Evolutionary conservation across 495 filamentous ascomycete genomes (phyloP).

Genomic region (Glonium stellatum): DNA sequence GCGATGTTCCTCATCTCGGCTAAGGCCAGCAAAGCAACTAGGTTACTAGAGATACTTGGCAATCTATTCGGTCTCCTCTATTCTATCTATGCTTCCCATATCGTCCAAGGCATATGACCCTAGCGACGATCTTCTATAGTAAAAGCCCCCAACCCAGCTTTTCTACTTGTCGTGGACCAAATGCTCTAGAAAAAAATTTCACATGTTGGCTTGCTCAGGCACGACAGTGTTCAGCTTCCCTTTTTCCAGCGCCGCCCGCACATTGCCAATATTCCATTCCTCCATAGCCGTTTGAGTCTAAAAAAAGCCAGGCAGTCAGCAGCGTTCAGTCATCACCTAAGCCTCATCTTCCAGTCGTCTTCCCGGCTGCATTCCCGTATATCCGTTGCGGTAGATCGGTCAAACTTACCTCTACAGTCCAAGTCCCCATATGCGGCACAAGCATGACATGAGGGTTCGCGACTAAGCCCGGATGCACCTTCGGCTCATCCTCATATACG

Average conservation of each 20-base stretch:
- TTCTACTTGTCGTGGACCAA: not conserved
- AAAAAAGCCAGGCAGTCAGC: not conserved
- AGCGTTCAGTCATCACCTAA: not conserved
- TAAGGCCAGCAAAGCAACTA: too few species aligned
- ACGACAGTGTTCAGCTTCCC: slow-evolving; percentile 53
- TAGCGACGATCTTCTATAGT: not conserved
- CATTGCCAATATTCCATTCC: slow-evolving; percentile 56
- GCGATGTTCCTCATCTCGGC: too few species aligned
- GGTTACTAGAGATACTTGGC: not conserved
- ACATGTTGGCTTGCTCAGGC: slow-evolving; percentile 50
- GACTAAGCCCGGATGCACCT: slow-evolving; percentile 54
- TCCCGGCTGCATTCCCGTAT: not conserved
- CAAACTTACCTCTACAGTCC: slow-evolving; percentile 52
- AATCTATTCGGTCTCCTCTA: not conserved
- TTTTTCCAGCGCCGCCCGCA: slow-evolving; percentile 47
- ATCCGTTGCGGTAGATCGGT: not conserved
- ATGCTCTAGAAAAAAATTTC: slow-evolving; percentile 1
- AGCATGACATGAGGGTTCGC: slow-evolving; percentile 55
- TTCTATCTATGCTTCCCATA: not conserved
- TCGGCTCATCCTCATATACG: slow-evolving; percentile 64
- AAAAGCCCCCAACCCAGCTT: not conserved
- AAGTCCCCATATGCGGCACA: slow-evolving; percentile 65
- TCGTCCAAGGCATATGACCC: not conserved
- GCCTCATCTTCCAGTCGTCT: not conserved
- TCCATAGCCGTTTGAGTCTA: slow-evolving; percentile 61